Conservation (phyloP, 106 monocot species). For the Dioscorea alata region DNA sequence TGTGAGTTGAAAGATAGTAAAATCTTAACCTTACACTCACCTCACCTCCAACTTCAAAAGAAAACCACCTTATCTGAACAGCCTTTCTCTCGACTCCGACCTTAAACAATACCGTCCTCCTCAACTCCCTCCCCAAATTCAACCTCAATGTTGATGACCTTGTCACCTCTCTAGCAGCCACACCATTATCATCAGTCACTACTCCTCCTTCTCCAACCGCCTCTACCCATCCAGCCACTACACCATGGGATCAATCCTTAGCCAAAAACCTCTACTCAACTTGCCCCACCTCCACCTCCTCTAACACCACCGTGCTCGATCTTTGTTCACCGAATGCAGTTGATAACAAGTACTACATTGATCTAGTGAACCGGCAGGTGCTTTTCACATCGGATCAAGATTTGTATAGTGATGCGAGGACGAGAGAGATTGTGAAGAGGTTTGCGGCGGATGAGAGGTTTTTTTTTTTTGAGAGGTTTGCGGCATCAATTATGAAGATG, state of each 20-base stretch:
- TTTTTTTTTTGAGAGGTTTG: slow-evolving; percentile 58
- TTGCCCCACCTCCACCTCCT: slow-evolving; percentile 27
- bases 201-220: slow-evolving; percentile 47
- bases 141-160: slow-evolving; percentile 40
- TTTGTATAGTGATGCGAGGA: slow-evolving; percentile 29
- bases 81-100: slow-evolving; percentile 18
- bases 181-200: slow-evolving; percentile 44
- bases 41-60: too few species aligned
- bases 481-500: slow-evolving; percentile 51
- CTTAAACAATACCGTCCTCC: slow-evolving; percentile 17
- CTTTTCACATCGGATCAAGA: slow-evolving; percentile 60
- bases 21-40: too few species aligned
- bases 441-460: slow-evolving; percentile 27
- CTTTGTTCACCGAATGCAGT: slow-evolving; percentile 39
- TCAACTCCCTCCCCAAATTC: slow-evolving; percentile 9
- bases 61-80: too few species aligned
- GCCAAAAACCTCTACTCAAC: slow-evolving; percentile 23
- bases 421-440: slow-evolving; percentile 19
- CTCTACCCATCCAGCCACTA: slow-evolving; percentile 43
- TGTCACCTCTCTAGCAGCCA: slow-evolving; percentile 54
- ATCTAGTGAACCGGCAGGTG: slow-evolving; percentile 48
- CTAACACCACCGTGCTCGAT: slow-evolving; percentile 33
- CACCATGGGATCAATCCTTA: slow-evolving; percentile 27
- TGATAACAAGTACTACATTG: slow-evolving; percentile 68
- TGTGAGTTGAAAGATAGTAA: too few species aligned